These are phyloP conservation scores for Amaranthus tricolor DNA, from an alignment of 179 eudicot genomes.

Conservation along the genomic window DNA sequence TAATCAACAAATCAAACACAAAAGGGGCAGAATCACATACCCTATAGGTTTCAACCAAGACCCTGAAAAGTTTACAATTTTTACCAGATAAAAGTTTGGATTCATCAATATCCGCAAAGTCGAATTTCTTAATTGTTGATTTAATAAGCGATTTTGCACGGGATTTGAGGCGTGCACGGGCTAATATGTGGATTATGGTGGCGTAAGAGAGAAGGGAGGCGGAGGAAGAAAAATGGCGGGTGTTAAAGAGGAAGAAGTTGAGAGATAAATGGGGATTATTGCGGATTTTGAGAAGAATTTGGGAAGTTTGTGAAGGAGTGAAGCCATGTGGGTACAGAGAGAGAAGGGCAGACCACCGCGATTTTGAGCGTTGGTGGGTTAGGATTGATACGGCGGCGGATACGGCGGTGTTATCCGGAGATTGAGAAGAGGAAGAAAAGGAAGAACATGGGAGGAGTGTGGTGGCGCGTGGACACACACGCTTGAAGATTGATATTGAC, in stretches of 20 bases:
- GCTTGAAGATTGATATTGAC: constrained; percentile 24
- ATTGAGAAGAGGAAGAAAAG: neutral
- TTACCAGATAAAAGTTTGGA: neutral
- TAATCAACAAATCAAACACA: constrained; percentile 71
- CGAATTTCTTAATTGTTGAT: constrained; percentile 34
- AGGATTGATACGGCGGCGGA: constrained; percentile 53
- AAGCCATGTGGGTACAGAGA: constrained; percentile 48
- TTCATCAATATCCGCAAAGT: constrained; percentile 3
- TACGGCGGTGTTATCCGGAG: constrained; percentile 28
- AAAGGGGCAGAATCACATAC: constrained; percentile 74
- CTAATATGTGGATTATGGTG: constrained; percentile 62
- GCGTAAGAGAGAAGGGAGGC: constrained; percentile 52
- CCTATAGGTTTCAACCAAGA: constrained; percentile 44
- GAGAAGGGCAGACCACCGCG: constrained; percentile 65
- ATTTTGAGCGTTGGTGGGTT: constrained; percentile 64
- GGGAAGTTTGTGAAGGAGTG: constrained; percentile 49
- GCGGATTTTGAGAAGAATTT: constrained; percentile 55
- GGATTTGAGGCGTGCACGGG: constrained; percentile 57
- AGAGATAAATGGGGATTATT: constrained; percentile 59
- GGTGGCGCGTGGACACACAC: constrained; percentile 33
- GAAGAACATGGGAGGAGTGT: constrained; percentile 12
- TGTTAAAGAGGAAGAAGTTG: constrained; percentile 61
- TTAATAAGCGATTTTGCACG: constrained; percentile 40
- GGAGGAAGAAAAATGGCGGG: constrained; percentile 34
- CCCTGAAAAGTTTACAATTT: constrained; percentile 35